Conservation (phyloP, 192 early-diverging fungal genomes). For the Mortierella antarctica region DNA sequence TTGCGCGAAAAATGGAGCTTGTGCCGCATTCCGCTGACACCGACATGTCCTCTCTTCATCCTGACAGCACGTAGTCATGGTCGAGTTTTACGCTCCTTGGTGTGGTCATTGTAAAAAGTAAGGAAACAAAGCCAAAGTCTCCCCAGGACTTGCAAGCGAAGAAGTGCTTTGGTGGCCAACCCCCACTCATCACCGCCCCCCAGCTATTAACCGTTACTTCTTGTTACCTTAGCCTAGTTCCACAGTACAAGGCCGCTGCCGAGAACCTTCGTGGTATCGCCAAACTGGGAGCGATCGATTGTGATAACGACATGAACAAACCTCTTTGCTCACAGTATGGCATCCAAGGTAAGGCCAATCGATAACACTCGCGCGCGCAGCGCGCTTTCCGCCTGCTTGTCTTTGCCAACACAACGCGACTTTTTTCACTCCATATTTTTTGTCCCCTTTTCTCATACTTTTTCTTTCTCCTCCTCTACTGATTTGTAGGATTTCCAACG, state of each 20-base stretch:
- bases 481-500: slow-evolving; percentile 80
- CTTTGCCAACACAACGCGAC: not conserved
- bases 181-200: not conserved
- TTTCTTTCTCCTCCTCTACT: not conserved
- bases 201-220: not conserved
- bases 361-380: not conserved
- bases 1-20: not conserved
- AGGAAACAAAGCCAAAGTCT: not conserved
- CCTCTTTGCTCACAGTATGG: slow-evolving; percentile 80
- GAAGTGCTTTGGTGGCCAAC: not conserved
- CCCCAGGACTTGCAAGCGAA: not conserved
- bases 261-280: slow-evolving; percentile 84
- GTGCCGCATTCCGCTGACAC: too few relatives aligned
- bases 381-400: not conserved
- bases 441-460: slow-evolving; percentile 1
- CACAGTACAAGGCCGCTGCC: slow-evolving; percentile 92
- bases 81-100: slow-evolving; percentile 98
- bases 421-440: too few relatives aligned
- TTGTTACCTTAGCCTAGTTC: slow-evolving; percentile 65
- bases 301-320: slow-evolving; percentile 85
- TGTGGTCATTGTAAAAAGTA: slow-evolving; percentile 93
- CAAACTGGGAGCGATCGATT: slow-evolving; percentile 91
- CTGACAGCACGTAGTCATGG: slow-evolving; percentile 78
- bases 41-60: not conserved
- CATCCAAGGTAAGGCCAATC: slow-evolving; percentile 72